Conservation (phyloP, 1,284 basidiomycete genomes). For the Cutaneotrichosporon cavernicola region DNA sequence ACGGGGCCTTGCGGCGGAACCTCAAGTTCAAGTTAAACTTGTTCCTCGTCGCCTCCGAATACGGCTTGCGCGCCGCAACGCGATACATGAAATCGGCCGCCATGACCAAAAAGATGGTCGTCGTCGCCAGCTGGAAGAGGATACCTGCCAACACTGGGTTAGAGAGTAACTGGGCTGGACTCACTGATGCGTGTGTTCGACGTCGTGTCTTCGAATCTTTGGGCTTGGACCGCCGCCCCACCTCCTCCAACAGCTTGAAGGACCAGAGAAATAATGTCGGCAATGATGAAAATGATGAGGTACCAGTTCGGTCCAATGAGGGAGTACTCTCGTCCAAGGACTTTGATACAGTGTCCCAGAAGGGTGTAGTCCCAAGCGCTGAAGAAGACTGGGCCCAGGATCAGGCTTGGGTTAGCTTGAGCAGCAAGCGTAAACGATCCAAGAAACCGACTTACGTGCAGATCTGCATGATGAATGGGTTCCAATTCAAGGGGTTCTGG, state of each 20-base stretch:
- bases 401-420: constrained; percentile 28
- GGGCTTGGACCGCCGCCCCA: constrained; percentile 35
- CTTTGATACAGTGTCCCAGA: constrained; percentile 46
- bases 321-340: constrained; percentile 46
- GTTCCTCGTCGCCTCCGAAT: constrained; percentile 10
- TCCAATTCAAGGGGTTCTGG: constrained; percentile 30
- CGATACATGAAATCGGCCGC: constrained; percentile 43
- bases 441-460: constrained; percentile 40
- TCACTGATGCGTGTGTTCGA: constrained; percentile 30
- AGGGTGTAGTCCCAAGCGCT: constrained; percentile 45
- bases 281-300: constrained; percentile 48
- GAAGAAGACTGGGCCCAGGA: constrained; percentile 53
- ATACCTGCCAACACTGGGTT: constrained; percentile 49
- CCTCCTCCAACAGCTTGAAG: constrained; percentile 54
- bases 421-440: too few relatives aligned
- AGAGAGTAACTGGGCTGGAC: constrained; percentile 1
- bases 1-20: constrained; percentile 4
- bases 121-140: constrained; percentile 48
- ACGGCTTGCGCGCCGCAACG: constrained; percentile 26
- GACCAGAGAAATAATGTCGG: constrained; percentile 51
- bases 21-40: not conserved
- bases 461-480: constrained; percentile 57
- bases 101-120: constrained; percentile 40
- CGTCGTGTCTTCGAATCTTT: constrained; percentile 26
- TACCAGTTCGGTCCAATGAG: constrained; percentile 44